Evolutionary conservation across 78 protist species (phyloP).

Genomic region (Tieghemostelium lacteum): DNA sequence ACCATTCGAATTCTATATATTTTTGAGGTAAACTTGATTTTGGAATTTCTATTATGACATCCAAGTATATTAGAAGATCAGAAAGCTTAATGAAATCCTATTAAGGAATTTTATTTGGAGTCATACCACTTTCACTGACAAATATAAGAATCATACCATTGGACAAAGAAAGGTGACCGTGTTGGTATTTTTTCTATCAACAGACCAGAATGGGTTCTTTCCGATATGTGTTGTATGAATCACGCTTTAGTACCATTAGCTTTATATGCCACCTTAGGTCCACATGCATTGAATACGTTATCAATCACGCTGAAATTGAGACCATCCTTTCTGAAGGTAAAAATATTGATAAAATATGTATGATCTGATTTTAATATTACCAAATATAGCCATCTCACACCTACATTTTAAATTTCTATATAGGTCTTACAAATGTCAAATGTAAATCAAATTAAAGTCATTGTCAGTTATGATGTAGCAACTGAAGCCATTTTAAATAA

Average conservation of each 20-base stretch:
- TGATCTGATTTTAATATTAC: background rate
- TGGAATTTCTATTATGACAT: too few species aligned
- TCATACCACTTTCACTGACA: too few species aligned
- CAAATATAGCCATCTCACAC: background rate
- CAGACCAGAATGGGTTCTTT: slow-evolving; percentile 87
- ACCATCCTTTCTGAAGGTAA: slow-evolving; percentile 59
- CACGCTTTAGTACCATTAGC: slow-evolving; percentile 62
- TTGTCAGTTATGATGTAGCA: slow-evolving; percentile 22
- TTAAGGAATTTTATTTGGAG: too few species aligned
- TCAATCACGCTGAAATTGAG: slow-evolving; percentile 69
- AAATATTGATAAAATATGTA: slow-evolving; percentile 27
- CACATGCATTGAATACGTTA: slow-evolving; percentile 83
- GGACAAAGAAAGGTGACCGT: slow-evolving; percentile 44
- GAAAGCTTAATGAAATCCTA: too few species aligned
- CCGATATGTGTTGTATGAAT: slow-evolving; percentile 72
- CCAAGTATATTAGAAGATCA: too few species aligned
- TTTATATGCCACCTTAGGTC: slow-evolving; percentile 80
- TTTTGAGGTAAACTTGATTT: too few species aligned
- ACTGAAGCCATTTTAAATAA: slow-evolving; percentile 37
- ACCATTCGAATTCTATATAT: too few species aligned
- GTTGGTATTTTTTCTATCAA: slow-evolving; percentile 82
- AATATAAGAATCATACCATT: too few species aligned
- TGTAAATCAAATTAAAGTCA: slow-evolving; percentile 3
- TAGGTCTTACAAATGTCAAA: background rate
- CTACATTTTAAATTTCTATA: background rate